A percentile compares a stretch with the other conserved stretches of the same genome.
phyloP scores from a whole-genome alignment of 2,329 filamentous ascomycete species.

The Plenodomus tracheiphilus region DNA sequence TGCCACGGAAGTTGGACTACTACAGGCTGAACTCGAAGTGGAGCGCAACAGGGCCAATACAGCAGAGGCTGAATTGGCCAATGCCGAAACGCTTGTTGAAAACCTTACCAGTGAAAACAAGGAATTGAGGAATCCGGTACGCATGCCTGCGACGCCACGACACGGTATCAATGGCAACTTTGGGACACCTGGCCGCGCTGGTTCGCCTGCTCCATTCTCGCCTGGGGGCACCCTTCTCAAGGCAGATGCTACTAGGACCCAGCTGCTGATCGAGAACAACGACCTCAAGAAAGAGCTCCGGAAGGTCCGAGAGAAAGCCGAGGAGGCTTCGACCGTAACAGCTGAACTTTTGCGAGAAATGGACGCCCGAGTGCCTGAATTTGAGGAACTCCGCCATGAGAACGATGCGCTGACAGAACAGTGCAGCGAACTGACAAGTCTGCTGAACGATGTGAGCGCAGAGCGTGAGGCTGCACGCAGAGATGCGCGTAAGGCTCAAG shows the following conservation, averaged over 20 bases:
- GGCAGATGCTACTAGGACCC: conserved; percentile 61
- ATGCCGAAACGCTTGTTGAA: conserved; percentile 66
- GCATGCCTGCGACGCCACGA: conserved; percentile 57
- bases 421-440: conserved; percentile 73
- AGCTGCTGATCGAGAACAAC: conserved; percentile 65
- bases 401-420: conserved; percentile 79
- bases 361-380: conserved; percentile 83
- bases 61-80: conserved; percentile 64
- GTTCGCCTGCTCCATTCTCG: conserved; percentile 57
- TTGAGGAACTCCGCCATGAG: conserved; percentile 82
- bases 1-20: conserved; percentile 57
- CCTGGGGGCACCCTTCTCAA: conserved; percentile 58
- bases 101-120: conserved; percentile 60
- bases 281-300: conserved; percentile 71
- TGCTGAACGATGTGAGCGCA: conserved; percentile 79
- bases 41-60: conserved; percentile 63
- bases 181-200: conserved; percentile 54
- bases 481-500: conserved; percentile 76
- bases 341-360: conserved; percentile 85
- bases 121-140: conserved; percentile 42
- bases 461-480: conserved; percentile 80
- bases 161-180: conserved; percentile 55
- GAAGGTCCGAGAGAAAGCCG: conserved; percentile 72
- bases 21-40: conserved; percentile 55
- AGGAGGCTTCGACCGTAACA: conserved; percentile 74